phyloP scores from a whole-genome alignment of 257 asterid species.

The Apocynum venetum region DNA sequence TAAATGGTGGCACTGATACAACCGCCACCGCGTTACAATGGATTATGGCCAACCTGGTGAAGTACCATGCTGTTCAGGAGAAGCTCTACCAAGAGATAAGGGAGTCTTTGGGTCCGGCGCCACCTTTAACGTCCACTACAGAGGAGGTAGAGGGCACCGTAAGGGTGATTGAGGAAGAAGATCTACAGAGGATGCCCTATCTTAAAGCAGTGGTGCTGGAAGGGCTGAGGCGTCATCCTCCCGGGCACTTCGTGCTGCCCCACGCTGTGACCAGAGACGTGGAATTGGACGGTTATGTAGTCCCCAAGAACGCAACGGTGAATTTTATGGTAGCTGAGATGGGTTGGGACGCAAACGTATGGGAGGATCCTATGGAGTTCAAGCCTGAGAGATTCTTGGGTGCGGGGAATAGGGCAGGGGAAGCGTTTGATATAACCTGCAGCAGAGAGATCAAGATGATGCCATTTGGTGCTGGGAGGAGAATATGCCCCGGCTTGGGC shows the following conservation, averaged over 20 bases:
- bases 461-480: constrained; percentile 81
- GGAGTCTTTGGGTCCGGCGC: constrained; percentile 25
- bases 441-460: constrained; percentile 75
- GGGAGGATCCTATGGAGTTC: constrained; percentile 70
- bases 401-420: background rate
- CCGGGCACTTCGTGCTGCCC: constrained; percentile 66
- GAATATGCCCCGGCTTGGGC: constrained; percentile 48
- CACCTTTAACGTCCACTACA: background rate
- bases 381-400: constrained; percentile 60
- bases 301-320: constrained; percentile 43
- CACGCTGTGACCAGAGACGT: constrained; percentile 43
- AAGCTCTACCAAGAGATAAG: constrained; percentile 45
- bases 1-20: constrained; percentile 59
- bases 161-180: constrained; percentile 44
- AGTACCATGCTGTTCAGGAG: constrained; percentile 41
- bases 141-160: background rate
- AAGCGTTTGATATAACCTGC: constrained; percentile 46
- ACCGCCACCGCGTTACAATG: constrained; percentile 63
- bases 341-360: constrained; percentile 61
- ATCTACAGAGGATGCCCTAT: constrained; percentile 46
- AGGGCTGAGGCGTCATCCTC: constrained; percentile 62
- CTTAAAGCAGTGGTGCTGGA: constrained; percentile 60
- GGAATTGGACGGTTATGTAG: constrained; percentile 38
- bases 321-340: constrained; percentile 69
- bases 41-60: constrained; percentile 69